Base-by-base conservation (phyloP, 441 rosid genomes). In the Erysimum cheiri region DNA sequence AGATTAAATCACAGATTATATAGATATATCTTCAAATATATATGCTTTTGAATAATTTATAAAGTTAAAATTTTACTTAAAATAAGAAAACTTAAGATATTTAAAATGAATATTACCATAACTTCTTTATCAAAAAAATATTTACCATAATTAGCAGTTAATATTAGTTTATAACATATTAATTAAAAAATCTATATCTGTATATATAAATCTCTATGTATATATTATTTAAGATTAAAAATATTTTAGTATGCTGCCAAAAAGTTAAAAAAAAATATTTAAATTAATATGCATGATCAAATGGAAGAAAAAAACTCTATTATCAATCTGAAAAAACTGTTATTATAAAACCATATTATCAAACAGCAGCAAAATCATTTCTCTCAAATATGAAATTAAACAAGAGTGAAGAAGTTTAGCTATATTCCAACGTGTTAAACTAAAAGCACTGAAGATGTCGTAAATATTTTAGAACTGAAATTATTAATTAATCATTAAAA, bases 361-460 rank as follows among this genome's bases (percentile, higher is more conserved):
- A 19, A 19, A 19, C 44, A 44, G 50, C 49, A 48, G n/a, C n/a
- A n/a, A 60, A 60, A 14, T 32, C 22, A 49, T 17, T 32, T 11
- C n/a, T 43, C n/a, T 52, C 0, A 22, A 64, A 14, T 15, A 35
- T 48, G 52, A 69, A 59, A 59, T 33, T 29, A 1, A 43, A 5
- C 4, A 33, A 14, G 58, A 26, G 14, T 48, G 49, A 59, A 49
- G 48, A 22, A 22, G 2, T 1, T 8, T n/a, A 58, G 47, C 48
- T 33, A 32, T 40, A 65, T 64, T 48, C 37, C 6, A 49, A 49
- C 28, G 28, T 40, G 32, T 58, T 65, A 54, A 73, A 14, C 37
- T 9, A 55, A 55, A 54, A 6, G 19, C 63, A 56, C 14, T 55
- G 44, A 15, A 52, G 47, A 61, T 8, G 2, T 26, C 31, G 19